Evolutionary conservation across 1,284 basidiomycete genomes (phyloP).

Genomic region (Erythrobasidium hasegawianum): DNA sequence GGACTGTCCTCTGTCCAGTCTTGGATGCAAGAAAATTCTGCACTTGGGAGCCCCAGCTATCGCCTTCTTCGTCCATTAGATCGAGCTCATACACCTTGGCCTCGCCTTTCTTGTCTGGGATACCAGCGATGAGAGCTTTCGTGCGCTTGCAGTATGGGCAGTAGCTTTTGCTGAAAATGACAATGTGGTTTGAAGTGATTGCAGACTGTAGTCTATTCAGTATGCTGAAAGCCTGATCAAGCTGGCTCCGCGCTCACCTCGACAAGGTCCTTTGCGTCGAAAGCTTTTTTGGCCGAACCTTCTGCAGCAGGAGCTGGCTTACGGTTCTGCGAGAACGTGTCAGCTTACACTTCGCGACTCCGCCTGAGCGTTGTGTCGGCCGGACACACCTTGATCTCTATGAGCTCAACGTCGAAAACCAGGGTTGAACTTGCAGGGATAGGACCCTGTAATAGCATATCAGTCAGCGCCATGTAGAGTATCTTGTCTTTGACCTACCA

Average conservation of each 20-base stretch:
- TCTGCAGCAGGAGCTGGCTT: constrained; percentile 22
- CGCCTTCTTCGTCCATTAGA: constrained; percentile 43
- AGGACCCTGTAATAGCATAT: background rate
- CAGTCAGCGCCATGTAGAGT: too few relatives aligned
- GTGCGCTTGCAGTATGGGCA: constrained; percentile 46
- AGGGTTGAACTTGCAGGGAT: constrained; percentile 31
- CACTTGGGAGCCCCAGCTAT: constrained; percentile 37
- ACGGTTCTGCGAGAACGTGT: constrained; percentile 21
- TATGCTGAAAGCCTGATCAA: background rate
- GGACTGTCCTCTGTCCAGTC: constrained; percentile 52
- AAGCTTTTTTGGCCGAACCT: constrained; percentile 13
- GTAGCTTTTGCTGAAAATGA: constrained; percentile 50
- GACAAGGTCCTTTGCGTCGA: constrained; percentile 19
- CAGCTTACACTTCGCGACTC: too few relatives aligned
- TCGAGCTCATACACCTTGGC: constrained; percentile 50
- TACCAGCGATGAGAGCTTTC: constrained; percentile 47
- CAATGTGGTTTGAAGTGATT: constrained; percentile 47
- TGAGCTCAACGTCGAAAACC: constrained; percentile 35
- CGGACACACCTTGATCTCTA: constrained; percentile 29
- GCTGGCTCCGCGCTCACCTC: constrained; percentile 9
- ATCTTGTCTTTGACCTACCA: background rate
- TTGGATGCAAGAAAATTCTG: constrained; percentile 50
- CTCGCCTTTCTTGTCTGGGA: constrained; percentile 45
- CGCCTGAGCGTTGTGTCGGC: too few relatives aligned
- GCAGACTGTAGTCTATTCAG: constrained; percentile 24